A percentile compares a stretch with the other conserved stretches of the same genome.
phyloP scores from a whole-genome alignment of 1,284 basidiomycete species.

The Malassezia equina region DNA sequence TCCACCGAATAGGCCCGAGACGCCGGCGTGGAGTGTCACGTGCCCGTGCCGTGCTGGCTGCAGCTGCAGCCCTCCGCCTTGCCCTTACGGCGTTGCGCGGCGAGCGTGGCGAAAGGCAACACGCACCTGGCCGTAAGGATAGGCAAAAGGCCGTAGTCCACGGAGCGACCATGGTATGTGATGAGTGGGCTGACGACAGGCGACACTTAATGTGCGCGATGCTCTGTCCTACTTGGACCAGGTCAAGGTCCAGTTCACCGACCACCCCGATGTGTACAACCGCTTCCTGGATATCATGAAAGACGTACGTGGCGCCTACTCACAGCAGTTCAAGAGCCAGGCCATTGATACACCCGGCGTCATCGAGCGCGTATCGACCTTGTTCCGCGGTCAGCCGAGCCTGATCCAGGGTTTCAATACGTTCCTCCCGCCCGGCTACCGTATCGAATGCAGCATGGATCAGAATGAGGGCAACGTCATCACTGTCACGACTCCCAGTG shows the following conservation, averaged over 20 bases:
- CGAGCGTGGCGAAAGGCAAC: background rate
- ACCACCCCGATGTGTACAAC: constrained; percentile 92
- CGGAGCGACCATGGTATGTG: constrained; percentile 10
- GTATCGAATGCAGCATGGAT: constrained; percentile 71
- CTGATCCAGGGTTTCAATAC: constrained; percentile 99
- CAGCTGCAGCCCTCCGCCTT: background rate
- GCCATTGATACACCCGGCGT: constrained; percentile 93
- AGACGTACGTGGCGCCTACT: constrained; percentile 52
- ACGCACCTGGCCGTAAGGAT: background rate
- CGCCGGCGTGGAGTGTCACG: constrained; percentile 4
- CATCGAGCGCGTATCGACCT: constrained; percentile 86
- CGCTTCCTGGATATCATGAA: constrained; percentile 98
- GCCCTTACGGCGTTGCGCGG: background rate
- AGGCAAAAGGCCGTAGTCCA: background rate
- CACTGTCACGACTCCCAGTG: constrained; percentile 85
- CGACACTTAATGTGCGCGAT: constrained; percentile 58
- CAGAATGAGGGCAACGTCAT: constrained; percentile 63
- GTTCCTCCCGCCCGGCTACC: constrained; percentile 89
- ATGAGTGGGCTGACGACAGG: constrained; percentile 15
- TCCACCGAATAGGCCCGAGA: background rate
- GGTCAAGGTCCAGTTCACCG: constrained; percentile 77
- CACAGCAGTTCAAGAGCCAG: constrained; percentile 42
- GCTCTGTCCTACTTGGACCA: constrained; percentile 94
- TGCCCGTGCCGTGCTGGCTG: background rate
- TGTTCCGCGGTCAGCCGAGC: constrained; percentile 84